Evolutionary conservation across 2,329 filamentous ascomycete species (phyloP).

Genomic region (Aschersonia sp.): DNA sequence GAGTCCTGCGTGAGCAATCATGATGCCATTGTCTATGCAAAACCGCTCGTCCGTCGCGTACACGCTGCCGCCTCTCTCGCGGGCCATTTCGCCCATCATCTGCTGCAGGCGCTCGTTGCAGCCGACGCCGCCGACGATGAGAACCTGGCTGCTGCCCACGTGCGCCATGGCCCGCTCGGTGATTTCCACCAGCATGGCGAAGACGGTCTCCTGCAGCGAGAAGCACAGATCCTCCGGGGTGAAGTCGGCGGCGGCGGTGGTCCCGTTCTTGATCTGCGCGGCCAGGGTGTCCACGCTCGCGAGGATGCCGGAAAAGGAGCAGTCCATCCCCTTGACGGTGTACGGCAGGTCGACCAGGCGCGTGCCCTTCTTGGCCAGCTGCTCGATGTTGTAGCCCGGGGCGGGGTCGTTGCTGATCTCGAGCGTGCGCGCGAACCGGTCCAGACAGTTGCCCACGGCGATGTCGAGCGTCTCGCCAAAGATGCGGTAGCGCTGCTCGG

Average conservation of each 20-base stretch:
- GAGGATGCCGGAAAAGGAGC: conserved; percentile 85
- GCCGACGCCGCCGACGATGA: conserved; percentile 91
- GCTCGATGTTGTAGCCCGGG: conserved; percentile 95
- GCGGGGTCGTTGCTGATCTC: conserved; percentile 91
- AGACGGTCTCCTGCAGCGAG: conserved; percentile 88
- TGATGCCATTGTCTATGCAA: conserved; percentile 98
- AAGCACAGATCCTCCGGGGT: conserved; percentile 84
- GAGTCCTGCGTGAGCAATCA: conserved; percentile 95
- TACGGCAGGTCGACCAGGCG: conserved; percentile 80
- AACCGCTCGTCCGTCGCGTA: conserved; percentile 95
- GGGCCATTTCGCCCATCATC: conserved; percentile 97
- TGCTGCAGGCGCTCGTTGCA: conserved; percentile 89
- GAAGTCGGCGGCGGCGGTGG: conserved; percentile 21
- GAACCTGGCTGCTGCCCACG: conserved; percentile 76
- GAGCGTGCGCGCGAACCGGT: conserved; percentile 85
- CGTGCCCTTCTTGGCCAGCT: conserved; percentile 63
- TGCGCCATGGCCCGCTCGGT: conserved; percentile 98
- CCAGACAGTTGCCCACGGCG: conserved; percentile 92
- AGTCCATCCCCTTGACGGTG: conserved; percentile 97
- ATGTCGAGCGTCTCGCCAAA: conserved; percentile 97
- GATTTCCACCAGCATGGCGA: conserved; percentile 94
- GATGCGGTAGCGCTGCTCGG: conserved; percentile 85
- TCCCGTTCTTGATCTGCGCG: conserved; percentile 36
- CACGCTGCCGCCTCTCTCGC: conserved; percentile 74
- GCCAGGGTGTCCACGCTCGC: conserved; percentile 71